A percentile compares a stretch with the other conserved stretches of the same genome.
Conservation (phyloP, 2,329 filamentous ascomycete species). For the Beauveria rudraprayagi region DNA sequence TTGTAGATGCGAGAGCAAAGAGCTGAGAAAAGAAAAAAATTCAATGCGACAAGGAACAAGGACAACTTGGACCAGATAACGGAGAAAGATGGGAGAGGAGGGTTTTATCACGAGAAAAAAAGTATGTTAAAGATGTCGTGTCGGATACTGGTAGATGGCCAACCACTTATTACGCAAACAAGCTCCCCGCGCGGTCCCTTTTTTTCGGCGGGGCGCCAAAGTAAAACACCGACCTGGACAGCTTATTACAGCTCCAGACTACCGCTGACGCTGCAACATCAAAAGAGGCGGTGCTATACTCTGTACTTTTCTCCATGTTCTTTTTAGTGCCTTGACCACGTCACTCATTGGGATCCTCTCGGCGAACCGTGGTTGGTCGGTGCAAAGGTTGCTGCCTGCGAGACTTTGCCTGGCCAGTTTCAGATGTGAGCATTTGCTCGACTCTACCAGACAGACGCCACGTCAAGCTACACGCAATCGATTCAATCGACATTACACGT, state of each 20-base stretch:
- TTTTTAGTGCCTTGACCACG: not conserved
- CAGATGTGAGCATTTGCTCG: not conserved
- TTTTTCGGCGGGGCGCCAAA: not conserved
- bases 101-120: too few relatives aligned
- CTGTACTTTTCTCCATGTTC: not conserved
- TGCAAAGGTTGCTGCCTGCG: not conserved
- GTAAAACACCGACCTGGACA: not conserved
- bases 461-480: not conserved
- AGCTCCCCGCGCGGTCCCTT: not conserved
- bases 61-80: too few relatives aligned
- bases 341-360: not conserved
- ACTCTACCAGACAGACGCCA: not conserved
- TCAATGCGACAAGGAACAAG: not conserved
- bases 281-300: not conserved
- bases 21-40: too few relatives aligned
- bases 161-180: not conserved
- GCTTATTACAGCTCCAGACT: not conserved
- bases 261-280: not conserved
- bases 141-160: too few relatives aligned
- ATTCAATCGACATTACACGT: not conserved
- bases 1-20: too few relatives aligned
- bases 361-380: not conserved
- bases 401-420: not conserved
- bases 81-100: too few relatives aligned
- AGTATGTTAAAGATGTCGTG: too few relatives aligned